A percentile compares a stretch with the other conserved stretches of the same genome.
These are phyloP conservation scores for Aquilaria agallochum DNA, from an alignment of 441 rosid genomes.

Conservation along the genomic window DNA sequence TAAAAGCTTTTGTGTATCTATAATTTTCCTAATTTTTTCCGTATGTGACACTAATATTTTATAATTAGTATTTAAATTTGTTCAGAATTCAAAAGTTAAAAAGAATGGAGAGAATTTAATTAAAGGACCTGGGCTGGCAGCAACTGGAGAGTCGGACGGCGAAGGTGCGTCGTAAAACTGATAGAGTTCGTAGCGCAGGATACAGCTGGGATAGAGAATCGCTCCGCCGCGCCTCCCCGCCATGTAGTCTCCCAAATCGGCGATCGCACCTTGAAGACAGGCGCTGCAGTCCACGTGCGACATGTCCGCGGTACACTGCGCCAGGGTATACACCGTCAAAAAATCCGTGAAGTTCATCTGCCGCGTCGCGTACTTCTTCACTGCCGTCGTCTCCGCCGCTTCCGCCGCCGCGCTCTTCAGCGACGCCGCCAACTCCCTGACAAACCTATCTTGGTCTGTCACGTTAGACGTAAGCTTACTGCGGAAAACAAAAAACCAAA, in stretches of 20 bases:
- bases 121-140: neutral
- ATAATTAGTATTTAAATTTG: neutral
- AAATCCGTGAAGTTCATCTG: neutral
- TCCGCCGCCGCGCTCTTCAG: neutral
- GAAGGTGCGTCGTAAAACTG: slow-evolving; percentile 10
- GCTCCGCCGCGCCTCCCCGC: slow-evolving; percentile 6
- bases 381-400: neutral
- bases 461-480: neutral
- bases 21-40: neutral
- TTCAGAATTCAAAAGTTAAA: neutral
- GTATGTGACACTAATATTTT: too few relatives aligned
- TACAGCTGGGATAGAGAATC: slow-evolving; percentile 13
- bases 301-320: slow-evolving; percentile 12
- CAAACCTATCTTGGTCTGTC: slow-evolving; percentile 3
- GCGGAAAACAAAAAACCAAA: neutral
- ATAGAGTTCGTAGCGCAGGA: slow-evolving; percentile 7
- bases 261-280: slow-evolving; percentile 6
- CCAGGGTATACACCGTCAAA: slow-evolving; percentile 5
- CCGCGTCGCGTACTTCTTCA: slow-evolving; percentile 3
- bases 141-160: neutral
- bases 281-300: slow-evolving; percentile 1
- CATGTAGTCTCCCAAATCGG: neutral
- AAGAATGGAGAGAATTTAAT: neutral
- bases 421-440: neutral
- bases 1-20: neutral